Evolutionary conservation across 148 eudicot genomes (phyloP).

Genomic region (Linanthus parryae): DNA sequence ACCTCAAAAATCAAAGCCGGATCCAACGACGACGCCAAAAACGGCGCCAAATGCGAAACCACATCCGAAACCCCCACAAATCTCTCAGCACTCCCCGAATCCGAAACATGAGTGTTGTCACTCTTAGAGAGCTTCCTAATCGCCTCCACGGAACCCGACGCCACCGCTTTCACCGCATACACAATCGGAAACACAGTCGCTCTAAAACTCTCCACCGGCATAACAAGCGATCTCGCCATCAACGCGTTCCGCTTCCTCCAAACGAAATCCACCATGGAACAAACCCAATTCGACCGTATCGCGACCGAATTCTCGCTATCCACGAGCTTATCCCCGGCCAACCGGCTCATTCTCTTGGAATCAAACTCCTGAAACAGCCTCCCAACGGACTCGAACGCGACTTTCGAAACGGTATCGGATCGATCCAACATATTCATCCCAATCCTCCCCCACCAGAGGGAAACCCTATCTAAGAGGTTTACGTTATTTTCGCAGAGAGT

Average conservation of each 20-base stretch:
- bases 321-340: slow-evolving; percentile 93
- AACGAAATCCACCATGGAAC: slow-evolving; percentile 78
- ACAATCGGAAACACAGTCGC: slow-evolving; percentile 72
- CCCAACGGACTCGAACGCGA: slow-evolving; percentile 82
- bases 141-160: slow-evolving; percentile 71
- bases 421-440: slow-evolving; percentile 74
- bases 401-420: slow-evolving; percentile 65
- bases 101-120: slow-evolving; percentile 22
- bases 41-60: slow-evolving; percentile 89
- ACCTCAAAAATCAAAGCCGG: slow-evolving; percentile 95
- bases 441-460: slow-evolving; percentile 76
- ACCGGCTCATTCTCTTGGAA: slow-evolving; percentile 79
- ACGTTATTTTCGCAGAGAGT: slow-evolving; percentile 75
- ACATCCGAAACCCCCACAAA: slow-evolving; percentile 94
- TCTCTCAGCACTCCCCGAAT: slow-evolving; percentile 68
- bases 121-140: slow-evolving; percentile 65
- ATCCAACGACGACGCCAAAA: slow-evolving; percentile 67
- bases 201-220: slow-evolving; percentile 85
- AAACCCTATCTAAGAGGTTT: slow-evolving; percentile 65
- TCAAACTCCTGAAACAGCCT: slow-evolving; percentile 89
- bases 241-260: slow-evolving; percentile 76
- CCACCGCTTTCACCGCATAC: slow-evolving; percentile 89
- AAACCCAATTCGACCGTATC: slow-evolving; percentile 79
- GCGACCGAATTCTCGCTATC: slow-evolving; percentile 97
- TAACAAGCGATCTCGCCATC: slow-evolving; percentile 68